A percentile compares a stretch with the other conserved stretches of the same genome.
These are phyloP conservation scores for Eragrostis curvula DNA, from an alignment of 176 grass and related monocot genomes.

Conservation along the genomic window DNA sequence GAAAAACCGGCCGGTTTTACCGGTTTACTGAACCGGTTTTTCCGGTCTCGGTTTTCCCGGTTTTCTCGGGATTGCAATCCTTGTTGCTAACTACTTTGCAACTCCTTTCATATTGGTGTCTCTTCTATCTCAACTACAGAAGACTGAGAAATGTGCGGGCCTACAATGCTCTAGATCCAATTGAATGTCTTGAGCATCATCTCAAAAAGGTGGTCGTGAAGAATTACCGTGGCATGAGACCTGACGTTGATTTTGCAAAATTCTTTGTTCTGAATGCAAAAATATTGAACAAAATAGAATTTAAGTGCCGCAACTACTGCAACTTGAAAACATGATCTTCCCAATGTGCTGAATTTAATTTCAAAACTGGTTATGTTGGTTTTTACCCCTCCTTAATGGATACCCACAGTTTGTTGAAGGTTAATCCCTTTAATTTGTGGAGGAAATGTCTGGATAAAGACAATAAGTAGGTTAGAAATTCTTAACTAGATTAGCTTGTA, in stretches of 20 bases:
- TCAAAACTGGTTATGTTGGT: fast-evolving
- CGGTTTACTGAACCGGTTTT: no score
- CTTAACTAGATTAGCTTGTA: no score
- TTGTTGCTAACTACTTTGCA: neutral
- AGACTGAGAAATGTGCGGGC: neutral
- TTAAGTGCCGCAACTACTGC: fast-evolving
- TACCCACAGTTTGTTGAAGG: neutral
- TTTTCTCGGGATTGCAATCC: no score
- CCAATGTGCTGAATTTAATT: slow-evolving; percentile 22
- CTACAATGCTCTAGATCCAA: neutral
- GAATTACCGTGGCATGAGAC: neutral
- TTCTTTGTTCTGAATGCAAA: slow-evolving; percentile 42
- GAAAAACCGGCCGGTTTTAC: no score
- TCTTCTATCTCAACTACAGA: neutral
- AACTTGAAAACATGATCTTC: neutral
- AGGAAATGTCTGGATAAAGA: no score
- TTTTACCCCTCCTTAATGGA: no score
- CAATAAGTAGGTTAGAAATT: no score
- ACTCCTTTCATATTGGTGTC: neutral
- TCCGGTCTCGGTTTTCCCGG: no score
- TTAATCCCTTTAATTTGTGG: neutral
- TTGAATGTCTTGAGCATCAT: slow-evolving; percentile 21
- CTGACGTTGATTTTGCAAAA: slow-evolving; percentile 29
- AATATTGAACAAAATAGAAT: neutral
- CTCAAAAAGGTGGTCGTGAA: slow-evolving; percentile 2